phyloP scores from a whole-genome alignment of 805 yeast genomes.

The Scheffersomyces ergatensis region DNA sequence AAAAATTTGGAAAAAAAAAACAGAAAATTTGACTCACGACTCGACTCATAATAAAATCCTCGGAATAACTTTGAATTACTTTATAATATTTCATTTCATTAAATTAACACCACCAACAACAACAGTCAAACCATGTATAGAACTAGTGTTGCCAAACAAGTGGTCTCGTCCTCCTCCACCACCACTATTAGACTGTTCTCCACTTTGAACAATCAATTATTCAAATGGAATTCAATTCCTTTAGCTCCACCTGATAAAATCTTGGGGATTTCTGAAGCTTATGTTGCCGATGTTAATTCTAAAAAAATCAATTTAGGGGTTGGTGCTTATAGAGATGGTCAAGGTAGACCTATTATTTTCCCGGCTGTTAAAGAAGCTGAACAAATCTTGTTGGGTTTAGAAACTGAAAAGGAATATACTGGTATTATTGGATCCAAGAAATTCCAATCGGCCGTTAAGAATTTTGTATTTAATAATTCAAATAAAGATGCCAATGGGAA shows the following conservation, averaged over 20 bases:
- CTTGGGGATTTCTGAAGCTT: conserved; percentile 74
- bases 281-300: conserved; percentile 60
- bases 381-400: conserved; percentile 42
- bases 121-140: background rate
- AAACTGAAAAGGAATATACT: conserved; percentile 77
- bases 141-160: no score
- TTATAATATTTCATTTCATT: no score
- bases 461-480: conserved; percentile 66
- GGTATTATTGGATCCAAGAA: conserved; percentile 78
- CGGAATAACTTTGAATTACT: no score
- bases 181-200: conserved; percentile 3
- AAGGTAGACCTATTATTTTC: conserved; percentile 85
- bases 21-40: no score
- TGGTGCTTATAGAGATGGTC: conserved; percentile 90
- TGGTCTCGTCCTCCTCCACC: no score
- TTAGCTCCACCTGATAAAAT: conserved; percentile 83
- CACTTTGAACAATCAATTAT: background rate
- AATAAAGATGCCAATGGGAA: conserved; percentile 52
- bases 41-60: no score
- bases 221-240: conserved; percentile 36
- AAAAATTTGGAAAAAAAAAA: no score
- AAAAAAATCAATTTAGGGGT: conserved; percentile 68
- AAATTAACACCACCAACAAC: no score
- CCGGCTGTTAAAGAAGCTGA: conserved; percentile 75
- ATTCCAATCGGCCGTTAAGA: conserved; percentile 65